phyloP scores from a whole-genome alignment of 2,329 filamentous ascomycete genomes.

The Pseudogymnoascus sp. region DNA sequence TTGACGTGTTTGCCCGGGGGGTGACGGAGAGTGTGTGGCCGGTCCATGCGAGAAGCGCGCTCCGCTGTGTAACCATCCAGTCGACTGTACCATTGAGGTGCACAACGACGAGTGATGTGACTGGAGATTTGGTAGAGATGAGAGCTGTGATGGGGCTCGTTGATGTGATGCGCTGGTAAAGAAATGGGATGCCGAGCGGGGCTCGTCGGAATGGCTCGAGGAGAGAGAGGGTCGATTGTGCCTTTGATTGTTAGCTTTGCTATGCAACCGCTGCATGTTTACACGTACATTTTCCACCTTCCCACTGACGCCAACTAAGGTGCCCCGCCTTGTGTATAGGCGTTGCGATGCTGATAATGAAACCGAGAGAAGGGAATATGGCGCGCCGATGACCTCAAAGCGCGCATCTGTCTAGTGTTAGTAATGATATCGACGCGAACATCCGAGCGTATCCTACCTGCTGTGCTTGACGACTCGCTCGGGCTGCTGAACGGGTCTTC shows the following conservation, averaged over 20 bases:
- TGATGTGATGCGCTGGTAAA: constrained; percentile 86
- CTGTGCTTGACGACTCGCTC: constrained; percentile 29
- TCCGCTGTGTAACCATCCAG: constrained; percentile 86
- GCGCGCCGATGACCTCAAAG: constrained; percentile 87
- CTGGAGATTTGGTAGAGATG: constrained; percentile 77
- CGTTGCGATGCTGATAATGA: constrained; percentile 88
- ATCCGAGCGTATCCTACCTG: constrained; percentile 16
- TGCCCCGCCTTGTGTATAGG: constrained; percentile 86
- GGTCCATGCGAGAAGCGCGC: constrained; percentile 91
- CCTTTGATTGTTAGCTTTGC: constrained; percentile 39
- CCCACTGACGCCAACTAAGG: constrained; percentile 80
- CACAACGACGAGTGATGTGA: constrained; percentile 79
- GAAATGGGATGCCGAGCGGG: constrained; percentile 78
- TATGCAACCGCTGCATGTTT: background rate
- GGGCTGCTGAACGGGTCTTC: constrained; percentile 50
- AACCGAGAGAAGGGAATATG: constrained; percentile 89
- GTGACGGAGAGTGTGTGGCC: constrained; percentile 74
- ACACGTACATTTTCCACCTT: constrained; percentile 74
- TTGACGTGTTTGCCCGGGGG: constrained; percentile 64
- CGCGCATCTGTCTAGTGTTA: constrained; percentile 62
- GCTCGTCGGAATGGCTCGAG: constrained; percentile 77
- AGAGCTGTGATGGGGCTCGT: constrained; percentile 82
- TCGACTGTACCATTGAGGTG: constrained; percentile 89
- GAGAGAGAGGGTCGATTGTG: constrained; percentile 80
- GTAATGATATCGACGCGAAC: constrained; percentile 8